Percentiles rank a stretch among this genome's conserved stretches.
These are phyloP conservation scores for Kingdonia uniflora DNA, from an alignment of 164 flowering plant genomes.

Conservation along the genomic window DNA sequence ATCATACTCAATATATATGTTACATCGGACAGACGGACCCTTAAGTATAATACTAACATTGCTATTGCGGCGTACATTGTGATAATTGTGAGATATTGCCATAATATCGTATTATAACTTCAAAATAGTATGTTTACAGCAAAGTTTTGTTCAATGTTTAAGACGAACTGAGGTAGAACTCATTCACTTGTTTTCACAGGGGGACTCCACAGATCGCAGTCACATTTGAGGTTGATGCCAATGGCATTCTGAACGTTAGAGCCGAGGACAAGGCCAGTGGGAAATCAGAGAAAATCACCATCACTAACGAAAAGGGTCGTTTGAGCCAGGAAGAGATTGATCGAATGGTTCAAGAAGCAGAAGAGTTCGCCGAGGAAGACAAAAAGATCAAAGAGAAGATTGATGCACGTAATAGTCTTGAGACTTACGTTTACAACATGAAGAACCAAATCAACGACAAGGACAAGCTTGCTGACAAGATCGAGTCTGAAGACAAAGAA, in stretches of 20 bases:
- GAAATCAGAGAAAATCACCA: conserved; percentile 40
- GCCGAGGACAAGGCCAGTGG: conserved; percentile 42
- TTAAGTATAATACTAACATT: too few species aligned
- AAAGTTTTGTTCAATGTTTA: too few species aligned
- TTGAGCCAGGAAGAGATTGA: conserved; percentile 43
- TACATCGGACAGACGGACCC: too few species aligned
- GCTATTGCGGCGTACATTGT: too few species aligned
- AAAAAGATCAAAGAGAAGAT: conserved; percentile 46
- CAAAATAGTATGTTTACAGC: too few species aligned
- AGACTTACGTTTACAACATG: conserved; percentile 44
- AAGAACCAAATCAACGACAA: conserved; percentile 36
- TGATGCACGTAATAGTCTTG: conserved; percentile 35
- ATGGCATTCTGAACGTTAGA: conserved; percentile 39
- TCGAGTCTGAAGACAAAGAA: conserved; percentile 40
- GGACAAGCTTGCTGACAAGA: conserved; percentile 42
- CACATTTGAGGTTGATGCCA: conserved; percentile 46
- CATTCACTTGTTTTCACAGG: conserved; percentile 20
- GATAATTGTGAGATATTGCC: too few species aligned
- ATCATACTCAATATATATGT: too few species aligned
- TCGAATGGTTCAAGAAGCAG: conserved; percentile 41
- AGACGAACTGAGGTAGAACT: too few species aligned
- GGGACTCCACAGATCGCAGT: conserved; percentile 46
- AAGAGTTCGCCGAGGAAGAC: conserved; percentile 48
- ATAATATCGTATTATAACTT: too few species aligned
- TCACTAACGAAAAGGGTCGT: conserved; percentile 45